phyloP scores from a whole-genome alignment of 495 filamentous ascomycete species.

The Penicillium lagena region DNA sequence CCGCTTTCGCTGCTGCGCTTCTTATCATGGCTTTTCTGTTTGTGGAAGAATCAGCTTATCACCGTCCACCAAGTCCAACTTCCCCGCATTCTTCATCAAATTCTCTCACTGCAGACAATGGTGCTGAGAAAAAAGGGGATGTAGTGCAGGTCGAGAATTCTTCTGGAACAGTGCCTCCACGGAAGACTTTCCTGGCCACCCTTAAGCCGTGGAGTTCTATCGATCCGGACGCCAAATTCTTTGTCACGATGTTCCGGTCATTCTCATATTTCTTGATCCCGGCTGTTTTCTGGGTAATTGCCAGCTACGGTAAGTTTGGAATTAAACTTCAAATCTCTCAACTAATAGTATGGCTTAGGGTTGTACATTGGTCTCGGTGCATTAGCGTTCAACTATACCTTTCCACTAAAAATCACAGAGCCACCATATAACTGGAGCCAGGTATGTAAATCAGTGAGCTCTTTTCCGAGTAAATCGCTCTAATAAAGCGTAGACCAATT shows the following conservation, averaged over 20 bases:
- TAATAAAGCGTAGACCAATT: slow-evolving; percentile 33
- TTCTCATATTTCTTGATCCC: slow-evolving; percentile 51
- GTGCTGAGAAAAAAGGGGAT: slow-evolving; percentile 1
- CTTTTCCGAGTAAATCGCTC: not conserved
- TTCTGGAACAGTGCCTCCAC: slow-evolving; percentile 7
- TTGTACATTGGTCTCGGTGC: slow-evolving; percentile 54
- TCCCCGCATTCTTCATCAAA: not conserved
- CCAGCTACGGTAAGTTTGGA: slow-evolving; percentile 27
- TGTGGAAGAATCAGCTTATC: slow-evolving; percentile 55
- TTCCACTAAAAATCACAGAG: slow-evolving; percentile 47
- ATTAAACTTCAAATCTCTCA: not conserved
- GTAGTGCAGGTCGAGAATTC: slow-evolving; percentile 4
- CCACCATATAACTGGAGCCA: slow-evolving; percentile 53
- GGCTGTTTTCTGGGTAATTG: slow-evolving; percentile 53
- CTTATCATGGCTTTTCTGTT: slow-evolving; percentile 54
- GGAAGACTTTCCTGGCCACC: slow-evolving; percentile 37
- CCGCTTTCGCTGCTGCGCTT: slow-evolving; percentile 49
- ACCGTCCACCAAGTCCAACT: slow-evolving; percentile 23
- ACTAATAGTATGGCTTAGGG: slow-evolving; percentile 14
- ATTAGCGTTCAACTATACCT: slow-evolving; percentile 54
- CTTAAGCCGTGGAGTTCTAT: slow-evolving; percentile 33
- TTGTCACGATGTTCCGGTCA: slow-evolving; percentile 42
- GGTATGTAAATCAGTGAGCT: not conserved
- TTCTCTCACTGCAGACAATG: not conserved
- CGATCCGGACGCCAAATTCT: slow-evolving; percentile 37